A percentile compares a stretch with the other conserved stretches of the same genome.
Evolutionary conservation across 139 green algal genomes (phyloP).

Genomic region (Auxenochlorella pyrenoidosa): DNA sequence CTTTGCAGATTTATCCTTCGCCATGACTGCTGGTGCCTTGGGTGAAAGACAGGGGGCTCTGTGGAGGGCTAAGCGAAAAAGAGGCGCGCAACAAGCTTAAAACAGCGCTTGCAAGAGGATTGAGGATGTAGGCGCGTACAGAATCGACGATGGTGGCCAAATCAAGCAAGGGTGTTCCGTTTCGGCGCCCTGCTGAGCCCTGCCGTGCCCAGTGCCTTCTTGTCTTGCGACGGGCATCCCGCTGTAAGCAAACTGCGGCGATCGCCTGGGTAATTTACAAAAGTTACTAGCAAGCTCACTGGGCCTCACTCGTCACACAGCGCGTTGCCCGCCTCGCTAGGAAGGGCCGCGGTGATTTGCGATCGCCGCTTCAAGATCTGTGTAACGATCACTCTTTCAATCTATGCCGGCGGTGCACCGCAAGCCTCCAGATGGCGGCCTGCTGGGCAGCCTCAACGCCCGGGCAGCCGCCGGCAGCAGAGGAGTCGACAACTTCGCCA

Average conservation of each 20-base stretch:
- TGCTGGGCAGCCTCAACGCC: conserved; percentile 59
- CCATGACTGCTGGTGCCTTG: conserved; percentile 1
- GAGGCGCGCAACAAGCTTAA: background rate
- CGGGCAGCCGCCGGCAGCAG: conserved; percentile 38
- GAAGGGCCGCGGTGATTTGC: too few species aligned
- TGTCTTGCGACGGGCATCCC: too few species aligned
- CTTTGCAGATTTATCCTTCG: conserved; percentile 44
- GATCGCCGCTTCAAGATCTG: background rate
- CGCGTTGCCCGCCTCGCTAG: background rate
- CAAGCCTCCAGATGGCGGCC: background rate
- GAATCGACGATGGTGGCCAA: background rate
- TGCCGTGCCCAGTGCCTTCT: background rate
- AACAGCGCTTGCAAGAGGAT: background rate
- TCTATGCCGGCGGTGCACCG: conserved; percentile 38
- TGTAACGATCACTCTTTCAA: background rate
- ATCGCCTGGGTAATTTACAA: background rate
- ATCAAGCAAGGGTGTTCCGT: background rate
- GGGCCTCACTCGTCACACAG: background rate
- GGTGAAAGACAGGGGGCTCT: background rate
- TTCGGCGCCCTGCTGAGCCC: background rate
- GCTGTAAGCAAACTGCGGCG: too few species aligned
- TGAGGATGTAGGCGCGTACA: background rate
- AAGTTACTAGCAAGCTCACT: background rate
- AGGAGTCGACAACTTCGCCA: conserved; percentile 61
- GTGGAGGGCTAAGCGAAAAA: background rate